These are phyloP conservation scores for Mortierella sp. DNA, from an alignment of 371 early-diverging fungal genomes.

Conservation along the genomic window DNA sequence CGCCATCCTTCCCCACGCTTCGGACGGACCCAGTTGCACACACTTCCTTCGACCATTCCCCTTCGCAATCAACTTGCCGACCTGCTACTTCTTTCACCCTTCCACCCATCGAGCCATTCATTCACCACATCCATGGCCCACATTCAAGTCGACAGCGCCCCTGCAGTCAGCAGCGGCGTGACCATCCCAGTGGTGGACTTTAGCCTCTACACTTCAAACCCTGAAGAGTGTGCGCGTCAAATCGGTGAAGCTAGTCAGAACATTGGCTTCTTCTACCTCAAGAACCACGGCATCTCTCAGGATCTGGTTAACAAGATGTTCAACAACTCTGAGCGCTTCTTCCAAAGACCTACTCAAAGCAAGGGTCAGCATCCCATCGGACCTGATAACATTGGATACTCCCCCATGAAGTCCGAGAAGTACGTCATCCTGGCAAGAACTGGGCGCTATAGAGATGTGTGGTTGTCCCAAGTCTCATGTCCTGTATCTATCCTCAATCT, in stretches of 20 bases:
- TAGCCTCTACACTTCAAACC: slow-evolving; percentile 54
- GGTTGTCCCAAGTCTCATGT: too few species aligned
- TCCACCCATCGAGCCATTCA: too few species aligned
- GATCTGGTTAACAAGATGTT: slow-evolving; percentile 64
- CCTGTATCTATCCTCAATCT: too few species aligned
- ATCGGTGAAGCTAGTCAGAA: slow-evolving; percentile 64
- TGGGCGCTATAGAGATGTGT: background rate
- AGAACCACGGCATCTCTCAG: slow-evolving; percentile 64
- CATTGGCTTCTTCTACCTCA: slow-evolving; percentile 74
- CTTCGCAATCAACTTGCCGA: background rate
- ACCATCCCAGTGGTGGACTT: slow-evolving; percentile 66
- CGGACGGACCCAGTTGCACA: background rate
- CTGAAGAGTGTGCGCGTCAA: slow-evolving; percentile 53
- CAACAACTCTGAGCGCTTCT: slow-evolving; percentile 52
- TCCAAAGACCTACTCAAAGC: slow-evolving; percentile 19
- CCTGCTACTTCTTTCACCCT: too few species aligned
- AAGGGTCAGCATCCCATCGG: slow-evolving; percentile 26
- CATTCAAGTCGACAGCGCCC: background rate
- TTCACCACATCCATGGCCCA: background rate
- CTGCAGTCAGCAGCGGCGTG: background rate
- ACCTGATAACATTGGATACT: slow-evolving; percentile 24
- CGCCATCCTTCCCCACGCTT: too few species aligned
- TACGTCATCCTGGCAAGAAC: slow-evolving; percentile 18
- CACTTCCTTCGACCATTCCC: background rate
- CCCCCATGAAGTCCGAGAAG: slow-evolving; percentile 58